These are phyloP conservation scores for Pythium aphanidermatum DNA, from an alignment of 352 stramenopile species.

Conservation along the genomic window DNA sequence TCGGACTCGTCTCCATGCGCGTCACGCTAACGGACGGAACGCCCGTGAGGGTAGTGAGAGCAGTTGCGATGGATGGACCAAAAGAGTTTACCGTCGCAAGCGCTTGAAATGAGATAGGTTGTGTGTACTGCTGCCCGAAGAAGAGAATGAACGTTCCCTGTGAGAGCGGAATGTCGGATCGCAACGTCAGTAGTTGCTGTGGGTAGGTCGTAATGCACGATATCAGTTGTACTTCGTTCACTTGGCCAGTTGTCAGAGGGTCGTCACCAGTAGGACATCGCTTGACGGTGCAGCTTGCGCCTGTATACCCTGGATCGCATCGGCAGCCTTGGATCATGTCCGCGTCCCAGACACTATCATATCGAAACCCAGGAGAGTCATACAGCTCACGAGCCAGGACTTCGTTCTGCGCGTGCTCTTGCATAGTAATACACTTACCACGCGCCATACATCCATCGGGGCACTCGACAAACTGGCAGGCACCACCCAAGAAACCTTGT, in stretches of 20 bases:
- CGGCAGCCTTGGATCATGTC: constrained; percentile 71
- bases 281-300: constrained; percentile 51
- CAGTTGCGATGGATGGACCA: constrained; percentile 40
- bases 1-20: constrained; percentile 22
- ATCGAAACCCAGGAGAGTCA: constrained; percentile 29
- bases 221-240: constrained; percentile 60
- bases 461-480: constrained; percentile 58
- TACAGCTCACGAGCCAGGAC: constrained; percentile 49
- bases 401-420: constrained; percentile 42
- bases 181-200: constrained; percentile 46
- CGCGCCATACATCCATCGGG: constrained; percentile 37
- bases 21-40: constrained; percentile 34
- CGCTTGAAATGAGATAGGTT: constrained; percentile 51
- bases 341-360: constrained; percentile 63
- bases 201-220: constrained; percentile 53
- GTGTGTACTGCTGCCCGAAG: constrained; percentile 61
- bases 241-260: constrained; percentile 47
- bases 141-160: constrained; percentile 50
- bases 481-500: constrained; percentile 61
- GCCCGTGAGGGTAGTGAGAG: constrained; percentile 35
- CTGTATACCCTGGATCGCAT: constrained; percentile 59
- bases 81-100: constrained; percentile 36
- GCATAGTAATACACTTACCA: constrained; percentile 70
- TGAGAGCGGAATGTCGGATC: constrained; percentile 34
- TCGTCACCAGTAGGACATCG: constrained; percentile 61